Evolutionary conservation across 345 rosid species (phyloP), one percentile per base, ranked within the genome.

Genomic region (Trapa bicornis): DNA sequence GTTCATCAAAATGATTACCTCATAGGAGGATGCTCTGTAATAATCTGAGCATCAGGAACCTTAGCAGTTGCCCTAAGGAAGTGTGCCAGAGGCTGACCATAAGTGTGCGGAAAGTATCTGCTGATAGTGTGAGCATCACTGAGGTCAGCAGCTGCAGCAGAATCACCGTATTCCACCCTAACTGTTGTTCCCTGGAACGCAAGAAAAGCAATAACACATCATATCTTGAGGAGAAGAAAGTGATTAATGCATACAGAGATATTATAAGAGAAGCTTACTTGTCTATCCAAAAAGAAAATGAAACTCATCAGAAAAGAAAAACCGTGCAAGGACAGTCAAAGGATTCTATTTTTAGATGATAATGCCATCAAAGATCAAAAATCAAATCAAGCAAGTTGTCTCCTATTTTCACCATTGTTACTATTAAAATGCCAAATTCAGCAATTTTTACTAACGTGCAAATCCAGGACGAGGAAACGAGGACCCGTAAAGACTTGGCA

Each of bases 81-180:
- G 80, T 94, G 99, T 72, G 96, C 96, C 85, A 94, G 81, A 42
- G 88, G 97, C 75, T 87, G 97, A 67, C 92, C 92, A 47, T 81
- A 87, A 68, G 97, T 91, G 83, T 76, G 88, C 0, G 99, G 92
- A 76, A 88, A 94, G 73, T 82, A 79, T 37, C 95, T 80, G 38
- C 78, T 73, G 38, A 91, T 78, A 80, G 80, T 79, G 52, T 87
- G 88, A 36, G 83, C 82, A 78, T 79, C 97, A 65, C 87, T 63
- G 47, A 86, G 82, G 63, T 89, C 99, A 0, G 86, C 73, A 56
- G 86, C 79, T 43, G 83, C 82, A 29, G 96, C 83, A 56, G 80
- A 74, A 80, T 94, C 99, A 42, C 99, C 99, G 76, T 86, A 77
- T 78, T 91, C 97, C 5, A 94, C 97, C 72, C 99, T 89, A 36